Conservation (phyloP, 805 yeast species). For the Candida sithepensis region DNA sequence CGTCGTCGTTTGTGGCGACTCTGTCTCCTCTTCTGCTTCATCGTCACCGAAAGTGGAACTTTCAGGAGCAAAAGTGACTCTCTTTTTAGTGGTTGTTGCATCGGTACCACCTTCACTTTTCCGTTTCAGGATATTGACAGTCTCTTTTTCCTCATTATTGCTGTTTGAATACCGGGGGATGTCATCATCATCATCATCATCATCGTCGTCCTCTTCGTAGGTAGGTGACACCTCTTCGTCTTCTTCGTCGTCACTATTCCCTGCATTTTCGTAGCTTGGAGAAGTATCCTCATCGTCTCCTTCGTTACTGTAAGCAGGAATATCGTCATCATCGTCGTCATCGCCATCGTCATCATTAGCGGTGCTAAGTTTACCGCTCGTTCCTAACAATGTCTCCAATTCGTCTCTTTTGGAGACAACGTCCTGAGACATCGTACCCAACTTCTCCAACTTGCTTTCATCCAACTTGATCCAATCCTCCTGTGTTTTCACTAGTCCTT, state of each 20-base stretch:
- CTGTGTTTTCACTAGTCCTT: slow-evolving; percentile 26
- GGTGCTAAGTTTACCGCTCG: background rate
- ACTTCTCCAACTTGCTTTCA: slow-evolving; percentile 17
- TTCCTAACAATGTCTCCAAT: slow-evolving; percentile 20
- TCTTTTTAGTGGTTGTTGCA: background rate
- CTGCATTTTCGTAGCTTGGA: background rate
- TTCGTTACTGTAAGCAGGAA: slow-evolving; percentile 13
- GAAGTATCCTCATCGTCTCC: slow-evolving; percentile 8
- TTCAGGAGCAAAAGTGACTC: slow-evolving; percentile 1
- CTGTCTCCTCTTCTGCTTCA: too few relatives aligned
- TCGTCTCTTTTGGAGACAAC: slow-evolving; percentile 22
- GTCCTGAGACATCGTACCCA: slow-evolving; percentile 13
- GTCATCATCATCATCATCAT: background rate
- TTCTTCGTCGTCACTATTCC: background rate
- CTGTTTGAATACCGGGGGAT: background rate
- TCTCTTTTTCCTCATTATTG: background rate
- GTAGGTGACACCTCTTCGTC: background rate
- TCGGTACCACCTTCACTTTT: background rate
- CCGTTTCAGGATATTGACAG: background rate
- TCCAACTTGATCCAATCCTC: slow-evolving; percentile 30
- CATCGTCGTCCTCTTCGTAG: background rate
- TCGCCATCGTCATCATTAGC: background rate
- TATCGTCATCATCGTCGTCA: slow-evolving; percentile 13
- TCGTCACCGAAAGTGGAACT: slow-evolving; percentile 2
- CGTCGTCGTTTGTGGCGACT: too few relatives aligned